A percentile compares a stretch with the other conserved stretches of the same genome.
Conservation (phyloP, 768 basidiomycete genomes). For the Tylopilus rubrobrunneus region DNA sequence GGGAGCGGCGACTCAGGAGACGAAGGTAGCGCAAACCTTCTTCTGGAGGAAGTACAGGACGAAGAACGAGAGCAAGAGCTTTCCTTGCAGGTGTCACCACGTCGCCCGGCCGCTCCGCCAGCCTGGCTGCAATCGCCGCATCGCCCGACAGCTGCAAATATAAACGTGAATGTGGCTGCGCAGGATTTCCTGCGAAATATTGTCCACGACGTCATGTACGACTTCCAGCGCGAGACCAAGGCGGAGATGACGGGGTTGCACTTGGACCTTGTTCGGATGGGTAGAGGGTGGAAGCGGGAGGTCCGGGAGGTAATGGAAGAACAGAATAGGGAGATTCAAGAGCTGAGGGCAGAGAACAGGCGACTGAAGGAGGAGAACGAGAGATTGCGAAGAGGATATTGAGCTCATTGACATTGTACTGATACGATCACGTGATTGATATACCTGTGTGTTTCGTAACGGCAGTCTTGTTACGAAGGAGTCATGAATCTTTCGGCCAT, state of each 20-base stretch:
- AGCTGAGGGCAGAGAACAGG: conserved; percentile 43
- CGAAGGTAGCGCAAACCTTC: neutral
- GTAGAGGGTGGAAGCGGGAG: conserved; percentile 63
- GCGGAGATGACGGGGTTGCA: conserved; percentile 75
- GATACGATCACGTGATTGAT: conserved; percentile 11
- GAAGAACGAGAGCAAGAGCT: conserved; percentile 32
- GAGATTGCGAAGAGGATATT: conserved; percentile 45
- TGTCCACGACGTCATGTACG: conserved; percentile 68
- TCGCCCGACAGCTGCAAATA: conserved; percentile 23
- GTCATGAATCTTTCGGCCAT: too few relatives aligned
- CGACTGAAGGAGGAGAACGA: conserved; percentile 66
- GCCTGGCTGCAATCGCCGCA: conserved; percentile 40
- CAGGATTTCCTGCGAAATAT: conserved; percentile 63
- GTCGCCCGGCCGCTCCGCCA: conserved; percentile 36
- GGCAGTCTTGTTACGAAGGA: too few relatives aligned
- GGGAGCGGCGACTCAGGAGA: conserved; percentile 9
- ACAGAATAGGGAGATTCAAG: conserved; percentile 52
- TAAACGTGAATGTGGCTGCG: conserved; percentile 30
- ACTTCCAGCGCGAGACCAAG: conserved; percentile 65
- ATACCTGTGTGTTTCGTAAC: too few relatives aligned
- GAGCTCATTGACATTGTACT: neutral
- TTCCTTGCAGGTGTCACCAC: conserved; percentile 58
- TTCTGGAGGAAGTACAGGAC: conserved; percentile 17
- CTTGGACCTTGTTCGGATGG: conserved; percentile 69
- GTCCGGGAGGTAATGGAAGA: conserved; percentile 59